Conservation (phyloP, 257 asterid genomes). For the Solanum paucissectum region DNA sequence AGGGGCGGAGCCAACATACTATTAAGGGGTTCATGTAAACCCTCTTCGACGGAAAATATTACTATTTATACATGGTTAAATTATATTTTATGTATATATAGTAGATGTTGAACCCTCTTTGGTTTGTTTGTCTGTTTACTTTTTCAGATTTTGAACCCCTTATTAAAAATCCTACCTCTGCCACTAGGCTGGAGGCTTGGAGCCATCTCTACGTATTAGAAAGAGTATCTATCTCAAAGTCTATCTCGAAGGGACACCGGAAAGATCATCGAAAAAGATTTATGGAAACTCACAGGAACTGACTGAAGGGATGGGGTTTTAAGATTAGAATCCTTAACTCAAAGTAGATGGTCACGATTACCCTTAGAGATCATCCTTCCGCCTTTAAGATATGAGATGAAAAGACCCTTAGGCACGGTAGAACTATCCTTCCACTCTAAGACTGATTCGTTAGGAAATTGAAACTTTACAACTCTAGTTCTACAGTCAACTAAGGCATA, state of each 20-base stretch:
- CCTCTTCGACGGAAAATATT: not conserved
- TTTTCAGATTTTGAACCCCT: not conserved
- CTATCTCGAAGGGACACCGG: not conserved
- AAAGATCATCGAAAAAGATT: too few species aligned
- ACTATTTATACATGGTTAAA: too few species aligned
- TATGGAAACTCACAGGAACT: not conserved
- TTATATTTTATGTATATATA: too few species aligned
- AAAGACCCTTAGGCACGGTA: not conserved
- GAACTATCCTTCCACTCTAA: not conserved
- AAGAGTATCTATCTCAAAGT: not conserved
- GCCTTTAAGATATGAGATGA: not conserved
- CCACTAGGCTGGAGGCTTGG: not conserved
- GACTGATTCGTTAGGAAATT: not conserved
- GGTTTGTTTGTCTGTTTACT: not conserved
- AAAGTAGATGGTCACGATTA: not conserved
- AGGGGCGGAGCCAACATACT: not conserved
- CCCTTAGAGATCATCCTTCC: not conserved
- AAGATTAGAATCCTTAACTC: not conserved
- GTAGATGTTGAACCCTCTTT: not conserved
- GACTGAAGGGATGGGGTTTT: too few species aligned
- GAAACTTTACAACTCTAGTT: not conserved
- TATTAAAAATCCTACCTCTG: not conserved
- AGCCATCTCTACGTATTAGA: not conserved
- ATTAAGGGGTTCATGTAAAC: too few species aligned
- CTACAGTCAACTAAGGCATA: not conserved